Conservation (phyloP, 2,329 filamentous ascomycete species). For the Colletotrichum sp. region DNA sequence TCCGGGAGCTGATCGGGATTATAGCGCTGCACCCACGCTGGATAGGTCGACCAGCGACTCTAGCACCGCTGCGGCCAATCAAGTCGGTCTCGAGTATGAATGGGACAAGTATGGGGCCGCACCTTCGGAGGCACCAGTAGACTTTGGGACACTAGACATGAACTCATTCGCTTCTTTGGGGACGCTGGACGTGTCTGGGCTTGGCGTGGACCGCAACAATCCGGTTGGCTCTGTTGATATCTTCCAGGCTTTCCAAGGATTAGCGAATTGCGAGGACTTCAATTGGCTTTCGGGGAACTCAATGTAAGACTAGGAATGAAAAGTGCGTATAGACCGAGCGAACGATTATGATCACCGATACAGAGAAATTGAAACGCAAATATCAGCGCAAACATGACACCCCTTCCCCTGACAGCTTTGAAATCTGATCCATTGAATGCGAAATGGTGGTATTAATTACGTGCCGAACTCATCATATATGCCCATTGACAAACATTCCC, state of each 20-base stretch:
- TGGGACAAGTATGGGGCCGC: not conserved
- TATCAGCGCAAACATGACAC: not conserved
- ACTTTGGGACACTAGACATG: not conserved
- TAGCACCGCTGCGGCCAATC: not conserved
- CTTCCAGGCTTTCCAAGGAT: not conserved
- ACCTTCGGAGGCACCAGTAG: not conserved
- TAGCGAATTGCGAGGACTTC: conserved; percentile 6
- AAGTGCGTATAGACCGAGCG: not conserved
- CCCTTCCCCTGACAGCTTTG: no score
- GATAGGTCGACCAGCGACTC: not conserved
- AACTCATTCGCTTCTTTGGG: not conserved
- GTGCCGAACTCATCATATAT: not conserved
- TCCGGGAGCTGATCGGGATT: not conserved
- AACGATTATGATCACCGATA: not conserved
- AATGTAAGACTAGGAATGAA: not conserved
- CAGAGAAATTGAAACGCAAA: not conserved
- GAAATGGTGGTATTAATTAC: not conserved
- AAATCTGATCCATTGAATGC: not conserved
- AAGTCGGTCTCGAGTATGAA: not conserved
- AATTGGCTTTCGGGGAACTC: not conserved
- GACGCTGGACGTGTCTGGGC: not conserved
- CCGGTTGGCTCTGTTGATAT: not conserved
- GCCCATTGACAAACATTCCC: not conserved
- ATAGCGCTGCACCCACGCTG: not conserved
- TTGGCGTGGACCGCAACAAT: not conserved